These are phyloP conservation scores for Boeremia exigua DNA, from an alignment of 2,329 filamentous ascomycete species.

Conservation along the genomic window DNA sequence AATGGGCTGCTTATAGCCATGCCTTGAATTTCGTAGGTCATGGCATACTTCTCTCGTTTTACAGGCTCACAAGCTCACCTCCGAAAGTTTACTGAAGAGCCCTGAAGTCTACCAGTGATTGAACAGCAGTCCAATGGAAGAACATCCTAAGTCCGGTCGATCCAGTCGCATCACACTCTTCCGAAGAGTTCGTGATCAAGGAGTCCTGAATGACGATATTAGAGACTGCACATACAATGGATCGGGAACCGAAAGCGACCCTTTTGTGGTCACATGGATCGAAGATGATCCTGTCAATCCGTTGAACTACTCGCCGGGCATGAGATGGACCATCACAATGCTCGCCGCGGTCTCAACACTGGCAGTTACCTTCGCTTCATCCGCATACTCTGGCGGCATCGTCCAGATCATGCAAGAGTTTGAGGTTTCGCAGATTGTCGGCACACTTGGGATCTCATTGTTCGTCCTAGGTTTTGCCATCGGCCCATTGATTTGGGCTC, in stretches of 20 bases:
- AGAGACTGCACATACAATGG: conserved; percentile 54
- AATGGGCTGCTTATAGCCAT: neutral
- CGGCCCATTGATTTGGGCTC: conserved; percentile 70
- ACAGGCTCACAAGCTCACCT: neutral
- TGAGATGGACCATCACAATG: conserved; percentile 71
- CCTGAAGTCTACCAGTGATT: neutral
- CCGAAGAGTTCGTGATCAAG: conserved; percentile 62
- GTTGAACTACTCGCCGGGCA: conserved; percentile 60
- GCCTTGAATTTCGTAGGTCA: neutral
- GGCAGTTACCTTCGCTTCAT: conserved; percentile 72
- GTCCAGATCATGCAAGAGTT: conserved; percentile 63
- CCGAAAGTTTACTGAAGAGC: neutral
- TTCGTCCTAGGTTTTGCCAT: conserved; percentile 69
- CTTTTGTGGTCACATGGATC: conserved; percentile 72
- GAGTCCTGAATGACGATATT: conserved; percentile 63
- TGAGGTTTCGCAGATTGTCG: conserved; percentile 58
- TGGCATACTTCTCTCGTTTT: neutral
- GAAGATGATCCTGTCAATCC: conserved; percentile 71
- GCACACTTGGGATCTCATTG: conserved; percentile 67
- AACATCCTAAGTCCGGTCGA: conserved; percentile 10
- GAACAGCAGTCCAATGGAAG: conserved; percentile 8
- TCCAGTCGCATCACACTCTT: conserved; percentile 12
- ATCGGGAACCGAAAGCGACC: conserved; percentile 69
- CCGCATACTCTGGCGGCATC: conserved; percentile 68
- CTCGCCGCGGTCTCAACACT: conserved; percentile 71